phyloP scores from a whole-genome alignment of 129 eudicot genomes.

The Helichrysum umbraculigerum region DNA sequence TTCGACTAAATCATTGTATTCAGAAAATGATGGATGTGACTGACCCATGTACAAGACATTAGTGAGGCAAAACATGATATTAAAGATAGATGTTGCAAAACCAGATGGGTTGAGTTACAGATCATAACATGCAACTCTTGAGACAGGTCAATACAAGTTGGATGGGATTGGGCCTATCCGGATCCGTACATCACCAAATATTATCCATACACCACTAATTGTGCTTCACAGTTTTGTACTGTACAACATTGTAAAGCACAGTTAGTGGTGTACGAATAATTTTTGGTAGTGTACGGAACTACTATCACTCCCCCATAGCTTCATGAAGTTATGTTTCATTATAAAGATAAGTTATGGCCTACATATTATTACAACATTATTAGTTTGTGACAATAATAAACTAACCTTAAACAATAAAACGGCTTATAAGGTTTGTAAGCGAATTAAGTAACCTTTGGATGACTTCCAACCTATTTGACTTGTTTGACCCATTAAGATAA shows the following conservation, averaged over 20 bases:
- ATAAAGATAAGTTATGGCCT: too few species aligned
- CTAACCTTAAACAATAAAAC: background rate
- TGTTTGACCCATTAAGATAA: slow-evolving; percentile 6
- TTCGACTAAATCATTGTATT: slow-evolving; percentile 86
- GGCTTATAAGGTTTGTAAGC: background rate
- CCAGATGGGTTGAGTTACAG: background rate
- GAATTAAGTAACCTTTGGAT: background rate
- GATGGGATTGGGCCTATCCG: background rate
- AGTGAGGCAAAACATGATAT: slow-evolving; percentile 1
- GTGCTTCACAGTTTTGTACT: too few species aligned
- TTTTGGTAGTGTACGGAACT: too few species aligned
- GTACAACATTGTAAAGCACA: too few species aligned
- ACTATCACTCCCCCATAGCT: too few species aligned
- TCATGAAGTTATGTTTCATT: background rate
- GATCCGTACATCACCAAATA: too few species aligned
- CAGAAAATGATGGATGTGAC: slow-evolving; percentile 76
- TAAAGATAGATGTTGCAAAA: background rate
- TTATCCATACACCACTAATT: too few species aligned
- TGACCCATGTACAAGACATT: slow-evolving; percentile 36
- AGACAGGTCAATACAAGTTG: background rate
- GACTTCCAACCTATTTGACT: slow-evolving; percentile 9
- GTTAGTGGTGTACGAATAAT: too few species aligned
- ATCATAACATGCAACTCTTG: background rate
- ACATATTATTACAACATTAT: background rate
- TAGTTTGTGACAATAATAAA: background rate